Evolutionary conservation across 192 early-diverging fungal genomes (phyloP), one percentile per base, ranked within the genome.

Genomic region (Coemansia furcata): DNA sequence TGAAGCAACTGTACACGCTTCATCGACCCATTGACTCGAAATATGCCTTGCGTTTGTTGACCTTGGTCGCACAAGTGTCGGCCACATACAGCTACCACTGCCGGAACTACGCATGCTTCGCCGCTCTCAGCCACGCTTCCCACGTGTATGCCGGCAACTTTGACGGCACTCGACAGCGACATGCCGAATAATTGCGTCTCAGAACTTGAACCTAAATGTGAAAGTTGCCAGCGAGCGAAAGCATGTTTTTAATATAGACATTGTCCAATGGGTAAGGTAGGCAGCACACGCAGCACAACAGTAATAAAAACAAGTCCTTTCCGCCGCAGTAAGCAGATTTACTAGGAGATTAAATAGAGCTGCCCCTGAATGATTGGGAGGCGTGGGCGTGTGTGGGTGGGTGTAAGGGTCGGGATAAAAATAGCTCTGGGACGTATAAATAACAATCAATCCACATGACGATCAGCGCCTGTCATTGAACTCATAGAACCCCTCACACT

Each of bases 1-100:
- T 93, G 88, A 40, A 93, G 76, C 69, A 84, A 73, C 63, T 89
- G 84, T 46, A 91, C 87, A 23, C 91, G 86, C 72, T 89, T 89
- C 46, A 89, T 87, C 50, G 88, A 90, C 52, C 90, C 92, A 42
- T 86, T 88, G 17, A 91, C 78, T 12, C 92, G 86, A 76, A 93
- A 93, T 21, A 91, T 90, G 19, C 92, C 92, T 78, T 86, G 80
- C 2, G 86, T 87, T 67, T 86, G 72, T 68, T 77, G 78, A 6
- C 79, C 83, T 29, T 76, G 67, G 23, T 73, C 71, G 62, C 73
- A 67, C 65, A 85, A 73, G 57, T 78, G 73, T 63, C 62, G 76
- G 8, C 79, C 83, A 37, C 83, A 85, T 15, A 76, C 68, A 6
- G 79, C 76, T 10, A 82, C 68, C 1, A 85, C 68, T 2, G 76